Evolutionary conservation across 1,284 basidiomycete genomes (phyloP).

Genomic region (Ustilago lituana): DNA sequence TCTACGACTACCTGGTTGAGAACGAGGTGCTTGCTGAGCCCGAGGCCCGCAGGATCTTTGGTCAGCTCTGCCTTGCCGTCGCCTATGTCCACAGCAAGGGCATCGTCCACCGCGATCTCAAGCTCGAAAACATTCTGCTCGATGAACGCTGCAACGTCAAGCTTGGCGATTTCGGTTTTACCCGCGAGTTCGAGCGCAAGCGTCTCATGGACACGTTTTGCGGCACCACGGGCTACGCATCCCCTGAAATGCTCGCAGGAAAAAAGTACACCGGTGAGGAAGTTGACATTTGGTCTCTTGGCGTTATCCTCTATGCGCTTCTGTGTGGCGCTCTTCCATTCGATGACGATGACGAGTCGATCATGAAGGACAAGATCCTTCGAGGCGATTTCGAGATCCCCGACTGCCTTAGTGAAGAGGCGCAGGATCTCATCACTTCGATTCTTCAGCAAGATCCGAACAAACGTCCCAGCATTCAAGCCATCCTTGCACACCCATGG

Average conservation of each 20-base stretch:
- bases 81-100: conserved; percentile 68
- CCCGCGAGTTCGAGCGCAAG: conserved; percentile 88
- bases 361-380: conserved; percentile 88
- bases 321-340: conserved; percentile 94
- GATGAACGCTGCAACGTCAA: conserved; percentile 69
- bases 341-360: conserved; percentile 90
- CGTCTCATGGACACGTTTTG: conserved; percentile 91
- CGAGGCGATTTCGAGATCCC: conserved; percentile 90
- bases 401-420: conserved; percentile 80
- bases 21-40: conserved; percentile 63
- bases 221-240: conserved; percentile 93
- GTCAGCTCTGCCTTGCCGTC: conserved; percentile 68
- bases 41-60: conserved; percentile 68
- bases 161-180: conserved; percentile 95
- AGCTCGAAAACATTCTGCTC: conserved; percentile 72
- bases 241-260: conserved; percentile 91
- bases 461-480: conserved; percentile 80
- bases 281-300: conserved; percentile 97
- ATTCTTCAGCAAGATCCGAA: conserved; percentile 83
- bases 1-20: conserved; percentile 70
- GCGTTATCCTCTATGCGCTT: conserved; percentile 92
- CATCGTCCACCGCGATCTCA: conserved; percentile 69
- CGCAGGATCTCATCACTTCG: conserved; percentile 79
- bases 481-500: conserved; percentile 90
- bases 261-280: conserved; percentile 92